Percentiles rank a stretch among this genome's conserved stretches.
Conservation (phyloP, 495 filamentous ascomycete genomes). For the Penicillium pulvis region DNA sequence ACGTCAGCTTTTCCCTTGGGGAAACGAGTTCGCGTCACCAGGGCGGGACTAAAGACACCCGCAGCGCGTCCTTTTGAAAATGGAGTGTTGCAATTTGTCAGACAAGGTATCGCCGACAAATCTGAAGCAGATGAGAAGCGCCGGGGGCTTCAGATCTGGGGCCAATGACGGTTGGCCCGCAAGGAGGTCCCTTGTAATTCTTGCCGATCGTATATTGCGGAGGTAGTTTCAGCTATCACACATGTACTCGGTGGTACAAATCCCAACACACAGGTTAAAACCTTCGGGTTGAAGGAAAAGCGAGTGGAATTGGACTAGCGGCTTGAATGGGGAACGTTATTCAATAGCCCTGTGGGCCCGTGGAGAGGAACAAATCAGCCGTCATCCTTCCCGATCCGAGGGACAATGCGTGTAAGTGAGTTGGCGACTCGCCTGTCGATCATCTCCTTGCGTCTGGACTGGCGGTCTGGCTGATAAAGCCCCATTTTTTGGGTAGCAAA, state of each 20-base stretch:
- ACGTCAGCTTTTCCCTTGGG: constrained; percentile 20
- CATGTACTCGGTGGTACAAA: constrained; percentile 7
- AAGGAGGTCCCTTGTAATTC: constrained; percentile 25
- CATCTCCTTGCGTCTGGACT: constrained; percentile 26
- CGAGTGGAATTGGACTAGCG: constrained; percentile 6
- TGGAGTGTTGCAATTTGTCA: constrained; percentile 29
- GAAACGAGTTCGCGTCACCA: constrained; percentile 22
- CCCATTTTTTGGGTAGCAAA: constrained; percentile 13
- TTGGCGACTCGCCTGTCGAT: constrained; percentile 32
- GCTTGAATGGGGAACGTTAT: constrained; percentile 4
- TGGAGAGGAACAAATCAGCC: constrained; percentile 19
- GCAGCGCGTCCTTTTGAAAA: constrained; percentile 12
- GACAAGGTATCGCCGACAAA: constrained; percentile 19
- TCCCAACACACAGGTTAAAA: not conserved
- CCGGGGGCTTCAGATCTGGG: constrained; percentile 30
- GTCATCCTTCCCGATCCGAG: constrained; percentile 18
- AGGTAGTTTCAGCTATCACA: constrained; percentile 3
- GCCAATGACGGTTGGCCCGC: constrained; percentile 22
- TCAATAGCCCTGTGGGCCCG: constrained; percentile 23
- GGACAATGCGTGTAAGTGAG: constrained; percentile 21
- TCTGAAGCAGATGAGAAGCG: constrained; percentile 35
- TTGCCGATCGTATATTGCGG: constrained; percentile 19
- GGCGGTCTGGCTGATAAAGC: constrained; percentile 26
- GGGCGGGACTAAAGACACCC: constrained; percentile 16
- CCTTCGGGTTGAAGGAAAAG: constrained; percentile 6